A percentile compares a stretch with the other conserved stretches of the same genome.
Evolutionary conservation across 2,329 filamentous ascomycete species (phyloP).

Genomic region (Cladosporium sp.): DNA sequence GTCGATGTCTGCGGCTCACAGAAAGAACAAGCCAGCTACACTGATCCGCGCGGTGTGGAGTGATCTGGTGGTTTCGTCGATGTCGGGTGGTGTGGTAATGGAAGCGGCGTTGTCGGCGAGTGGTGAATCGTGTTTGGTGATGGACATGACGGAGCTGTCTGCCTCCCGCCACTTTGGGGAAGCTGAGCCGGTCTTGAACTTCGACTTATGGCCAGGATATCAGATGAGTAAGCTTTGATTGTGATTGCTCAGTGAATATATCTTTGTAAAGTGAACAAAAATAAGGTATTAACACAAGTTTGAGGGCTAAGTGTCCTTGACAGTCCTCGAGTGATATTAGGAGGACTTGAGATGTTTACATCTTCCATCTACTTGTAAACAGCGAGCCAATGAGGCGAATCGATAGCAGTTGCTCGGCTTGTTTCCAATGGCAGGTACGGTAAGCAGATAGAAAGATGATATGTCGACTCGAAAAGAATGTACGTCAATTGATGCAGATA

Average conservation of each 20-base stretch:
- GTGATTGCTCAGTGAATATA: background rate
- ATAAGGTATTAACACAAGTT: background rate
- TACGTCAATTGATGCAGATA: background rate
- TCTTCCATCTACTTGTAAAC: background rate
- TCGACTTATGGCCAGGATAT: slow-evolving; percentile 5
- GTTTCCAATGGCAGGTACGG: background rate
- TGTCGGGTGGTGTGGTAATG: background rate
- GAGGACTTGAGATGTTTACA: background rate
- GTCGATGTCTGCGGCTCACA: background rate
- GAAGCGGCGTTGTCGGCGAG: background rate
- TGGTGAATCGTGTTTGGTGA: background rate
- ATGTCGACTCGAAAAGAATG: background rate
- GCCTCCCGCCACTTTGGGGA: background rate
- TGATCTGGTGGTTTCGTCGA: background rate
- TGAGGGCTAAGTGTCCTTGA: too few relatives aligned
- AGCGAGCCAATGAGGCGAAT: background rate
- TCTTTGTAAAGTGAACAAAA: background rate
- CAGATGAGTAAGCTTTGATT: background rate
- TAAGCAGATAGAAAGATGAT: background rate
- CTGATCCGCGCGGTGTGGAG: background rate
- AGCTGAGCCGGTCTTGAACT: background rate
- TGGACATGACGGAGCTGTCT: slow-evolving; percentile 7
- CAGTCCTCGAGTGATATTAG: too few relatives aligned
- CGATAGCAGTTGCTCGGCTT: background rate
- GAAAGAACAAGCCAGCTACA: background rate